A percentile compares a stretch with the other conserved stretches of the same genome.
These are phyloP conservation scores for Penicillium roqueforti DNA, from an alignment of 495 filamentous ascomycete genomes.

Conservation along the genomic window DNA sequence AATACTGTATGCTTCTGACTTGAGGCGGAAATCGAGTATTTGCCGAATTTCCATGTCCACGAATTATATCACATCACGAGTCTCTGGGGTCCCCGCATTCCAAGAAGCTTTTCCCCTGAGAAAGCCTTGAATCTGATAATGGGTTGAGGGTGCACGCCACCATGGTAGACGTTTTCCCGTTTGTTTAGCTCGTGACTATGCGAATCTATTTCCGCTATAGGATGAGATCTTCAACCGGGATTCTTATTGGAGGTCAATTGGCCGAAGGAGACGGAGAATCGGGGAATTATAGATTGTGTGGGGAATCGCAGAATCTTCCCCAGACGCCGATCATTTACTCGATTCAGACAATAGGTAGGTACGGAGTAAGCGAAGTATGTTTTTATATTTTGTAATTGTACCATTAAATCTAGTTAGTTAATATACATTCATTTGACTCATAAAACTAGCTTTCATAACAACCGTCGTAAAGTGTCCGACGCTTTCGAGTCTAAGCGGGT, in stretches of 20 bases:
- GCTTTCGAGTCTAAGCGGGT: conserved; percentile 23
- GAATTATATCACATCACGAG: background rate
- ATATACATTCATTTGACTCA: too few species aligned
- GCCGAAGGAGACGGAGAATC: background rate
- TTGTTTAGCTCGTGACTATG: too few species aligned
- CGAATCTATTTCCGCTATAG: too few species aligned
- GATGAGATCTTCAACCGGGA: background rate
- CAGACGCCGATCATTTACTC: too few species aligned
- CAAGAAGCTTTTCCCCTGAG: background rate
- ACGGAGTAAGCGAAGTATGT: too few species aligned
- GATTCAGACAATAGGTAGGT: too few species aligned
- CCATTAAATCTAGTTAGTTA: too few species aligned
- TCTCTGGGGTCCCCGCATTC: background rate
- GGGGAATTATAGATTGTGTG: background rate
- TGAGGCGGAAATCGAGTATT: background rate
- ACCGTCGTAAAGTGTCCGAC: conserved; percentile 22
- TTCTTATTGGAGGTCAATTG: background rate
- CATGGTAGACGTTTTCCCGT: too few species aligned
- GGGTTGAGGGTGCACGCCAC: too few species aligned
- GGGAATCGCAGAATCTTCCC: background rate
- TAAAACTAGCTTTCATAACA: background rate
- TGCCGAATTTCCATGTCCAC: background rate
- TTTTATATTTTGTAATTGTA: too few species aligned
- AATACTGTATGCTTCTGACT: background rate
- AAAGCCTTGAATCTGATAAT: too few species aligned